Evolutionary conservation across 345 rosid genomes (phyloP).

Genomic region (Moricandia moricandioides): DNA sequence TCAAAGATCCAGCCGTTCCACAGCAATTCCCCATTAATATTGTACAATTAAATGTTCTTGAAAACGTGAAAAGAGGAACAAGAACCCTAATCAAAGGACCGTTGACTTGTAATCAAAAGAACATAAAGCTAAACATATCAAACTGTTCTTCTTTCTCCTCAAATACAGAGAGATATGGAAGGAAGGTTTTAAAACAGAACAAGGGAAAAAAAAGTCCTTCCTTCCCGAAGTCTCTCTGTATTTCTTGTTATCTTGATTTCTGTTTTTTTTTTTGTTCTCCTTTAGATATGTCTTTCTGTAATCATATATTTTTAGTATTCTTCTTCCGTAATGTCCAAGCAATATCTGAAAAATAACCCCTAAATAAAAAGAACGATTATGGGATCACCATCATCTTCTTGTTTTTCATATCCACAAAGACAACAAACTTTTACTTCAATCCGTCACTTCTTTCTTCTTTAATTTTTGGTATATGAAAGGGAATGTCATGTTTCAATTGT

Average conservation of each 20-base stretch:
- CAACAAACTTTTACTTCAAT: not conserved
- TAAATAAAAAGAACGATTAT: not conserved
- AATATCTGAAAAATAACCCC: not conserved
- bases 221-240: constrained; percentile 23
- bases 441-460: not conserved
- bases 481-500: not conserved
- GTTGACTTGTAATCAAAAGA: not conserved
- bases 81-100: not conserved
- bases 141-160: constrained; percentile 6
- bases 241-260: constrained; percentile 22
- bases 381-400: not conserved
- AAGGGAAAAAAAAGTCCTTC: not conserved
- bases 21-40: constrained; percentile 1
- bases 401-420: not conserved
- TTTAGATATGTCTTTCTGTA: constrained; percentile 10
- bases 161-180: constrained; percentile 25
- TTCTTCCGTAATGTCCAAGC: not conserved
- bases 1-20: not conserved
- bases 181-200: constrained; percentile 10
- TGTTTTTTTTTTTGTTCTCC: not conserved
- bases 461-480: not conserved
- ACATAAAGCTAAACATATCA: constrained; percentile 1
- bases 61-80: not conserved
- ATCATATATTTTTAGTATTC: constrained; percentile 9
- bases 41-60: not conserved